Conservation (phyloP, 179 eudicot species). For the Beta corolliflora region DNA sequence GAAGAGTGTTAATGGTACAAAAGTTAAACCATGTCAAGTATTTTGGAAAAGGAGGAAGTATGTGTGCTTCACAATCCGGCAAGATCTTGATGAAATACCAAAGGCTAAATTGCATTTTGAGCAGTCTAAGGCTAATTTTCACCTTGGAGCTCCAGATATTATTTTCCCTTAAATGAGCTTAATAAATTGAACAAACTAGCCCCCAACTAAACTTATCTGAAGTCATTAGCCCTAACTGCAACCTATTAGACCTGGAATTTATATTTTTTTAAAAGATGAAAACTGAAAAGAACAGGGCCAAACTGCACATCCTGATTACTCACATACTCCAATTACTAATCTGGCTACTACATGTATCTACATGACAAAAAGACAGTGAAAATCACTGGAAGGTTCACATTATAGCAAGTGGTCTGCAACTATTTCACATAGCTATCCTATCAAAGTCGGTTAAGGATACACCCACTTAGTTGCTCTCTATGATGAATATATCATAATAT, state of each 20-base stretch:
- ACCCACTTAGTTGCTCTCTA: background rate
- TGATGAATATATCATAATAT: background rate
- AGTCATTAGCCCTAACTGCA: background rate
- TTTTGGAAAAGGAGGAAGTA: too few relatives aligned
- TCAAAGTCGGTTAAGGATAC: too few relatives aligned
- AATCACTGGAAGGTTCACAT: background rate
- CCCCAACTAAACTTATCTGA: too few relatives aligned
- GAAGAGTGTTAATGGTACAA: too few relatives aligned
- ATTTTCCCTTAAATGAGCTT: background rate
- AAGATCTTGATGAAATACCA: background rate
- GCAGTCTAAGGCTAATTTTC: background rate
- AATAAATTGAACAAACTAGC: too few relatives aligned
- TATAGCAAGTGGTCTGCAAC: background rate
- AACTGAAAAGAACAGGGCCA: background rate
- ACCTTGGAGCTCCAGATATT: background rate
- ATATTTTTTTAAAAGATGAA: background rate
- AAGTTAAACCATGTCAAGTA: too few relatives aligned
- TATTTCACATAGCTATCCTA: background rate
- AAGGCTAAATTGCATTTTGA: background rate
- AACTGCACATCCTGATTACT: background rate
- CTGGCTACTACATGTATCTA: background rate
- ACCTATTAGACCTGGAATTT: background rate
- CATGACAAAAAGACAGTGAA: background rate
- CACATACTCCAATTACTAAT: background rate
- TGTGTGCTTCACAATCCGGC: background rate